Evolutionary conservation across 805 yeast species (phyloP).

Genomic region (Yarrowia sp.): DNA sequence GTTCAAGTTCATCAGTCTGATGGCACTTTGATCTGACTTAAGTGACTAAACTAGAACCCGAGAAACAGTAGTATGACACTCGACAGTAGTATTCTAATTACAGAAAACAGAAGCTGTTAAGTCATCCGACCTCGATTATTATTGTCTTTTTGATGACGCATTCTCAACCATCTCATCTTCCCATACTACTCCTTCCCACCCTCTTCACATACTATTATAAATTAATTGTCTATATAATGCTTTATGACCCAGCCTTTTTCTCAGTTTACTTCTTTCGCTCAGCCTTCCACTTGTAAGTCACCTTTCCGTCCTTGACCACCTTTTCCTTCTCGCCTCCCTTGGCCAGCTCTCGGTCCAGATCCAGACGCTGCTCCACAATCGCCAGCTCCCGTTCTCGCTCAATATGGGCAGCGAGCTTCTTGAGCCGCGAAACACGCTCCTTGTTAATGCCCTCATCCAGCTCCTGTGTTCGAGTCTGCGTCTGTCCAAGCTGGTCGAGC

Average conservation of each 20-base stretch:
- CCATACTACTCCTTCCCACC: background rate
- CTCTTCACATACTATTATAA: slow-evolving; percentile 8
- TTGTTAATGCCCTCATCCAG: slow-evolving; percentile 48
- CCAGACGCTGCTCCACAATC: slow-evolving; percentile 74
- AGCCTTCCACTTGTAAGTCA: slow-evolving; percentile 83
- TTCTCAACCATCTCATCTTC: too few species aligned
- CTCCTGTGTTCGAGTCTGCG: slow-evolving; percentile 42
- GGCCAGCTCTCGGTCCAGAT: slow-evolving; percentile 84
- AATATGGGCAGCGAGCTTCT: slow-evolving; percentile 66
- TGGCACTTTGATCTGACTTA: too few species aligned
- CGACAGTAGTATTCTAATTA: too few species aligned
- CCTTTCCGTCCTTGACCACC: slow-evolving; percentile 68
- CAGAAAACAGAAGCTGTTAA: too few species aligned
- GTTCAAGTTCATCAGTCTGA: too few species aligned
- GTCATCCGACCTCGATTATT: too few species aligned
- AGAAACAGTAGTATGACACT: too few species aligned
- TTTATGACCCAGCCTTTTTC: slow-evolving; percentile 18
- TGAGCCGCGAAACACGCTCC: slow-evolving; percentile 55
- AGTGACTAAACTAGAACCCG: too few species aligned
- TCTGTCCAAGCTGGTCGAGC: slow-evolving; percentile 58
- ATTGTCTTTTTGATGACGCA: too few species aligned
- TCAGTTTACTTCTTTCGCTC: slow-evolving; percentile 50
- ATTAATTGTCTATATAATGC: slow-evolving; percentile 38
- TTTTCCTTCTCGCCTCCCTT: slow-evolving; percentile 88
- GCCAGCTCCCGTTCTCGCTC: slow-evolving; percentile 73